These are phyloP conservation scores for Cryphonectria radicalis DNA, from an alignment of 2,329 filamentous ascomycete genomes.

Conservation along the genomic window DNA sequence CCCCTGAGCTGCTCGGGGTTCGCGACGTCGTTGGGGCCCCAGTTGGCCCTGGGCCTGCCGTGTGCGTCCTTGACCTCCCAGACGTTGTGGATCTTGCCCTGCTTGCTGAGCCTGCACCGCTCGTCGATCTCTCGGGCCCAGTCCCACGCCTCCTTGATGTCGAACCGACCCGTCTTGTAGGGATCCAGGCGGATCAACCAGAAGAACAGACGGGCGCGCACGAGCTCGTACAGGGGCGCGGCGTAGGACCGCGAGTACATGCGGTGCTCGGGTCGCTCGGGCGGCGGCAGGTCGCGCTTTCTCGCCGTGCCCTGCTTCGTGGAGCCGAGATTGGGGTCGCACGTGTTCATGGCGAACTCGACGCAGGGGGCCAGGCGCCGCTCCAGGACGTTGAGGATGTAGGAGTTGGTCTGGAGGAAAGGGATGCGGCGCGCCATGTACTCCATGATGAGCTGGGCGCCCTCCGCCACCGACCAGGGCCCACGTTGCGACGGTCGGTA, in stretches of 20 bases:
- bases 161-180: neutral
- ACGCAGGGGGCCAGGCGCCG: neutral
- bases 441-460: conserved; percentile 4
- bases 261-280: neutral
- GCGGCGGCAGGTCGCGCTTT: neutral
- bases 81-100: neutral
- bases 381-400: neutral
- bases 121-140: neutral
- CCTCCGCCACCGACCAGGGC: neutral
- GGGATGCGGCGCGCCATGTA: neutral
- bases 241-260: conserved; percentile 2
- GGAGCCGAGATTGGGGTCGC: neutral
- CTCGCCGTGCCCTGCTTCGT: neutral
- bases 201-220: neutral
- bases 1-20: neutral
- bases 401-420: neutral
- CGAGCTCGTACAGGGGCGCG: neutral
- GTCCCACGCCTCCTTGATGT: neutral
- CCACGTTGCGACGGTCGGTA: neutral
- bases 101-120: neutral
- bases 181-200: neutral
- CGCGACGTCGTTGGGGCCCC: neutral
- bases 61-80: neutral
- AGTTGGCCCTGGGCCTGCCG: neutral
- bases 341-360: neutral